These are phyloP conservation scores for Aureobasidium uvarum DNA, from an alignment of 2,329 filamentous ascomycete species.

Conservation along the genomic window DNA sequence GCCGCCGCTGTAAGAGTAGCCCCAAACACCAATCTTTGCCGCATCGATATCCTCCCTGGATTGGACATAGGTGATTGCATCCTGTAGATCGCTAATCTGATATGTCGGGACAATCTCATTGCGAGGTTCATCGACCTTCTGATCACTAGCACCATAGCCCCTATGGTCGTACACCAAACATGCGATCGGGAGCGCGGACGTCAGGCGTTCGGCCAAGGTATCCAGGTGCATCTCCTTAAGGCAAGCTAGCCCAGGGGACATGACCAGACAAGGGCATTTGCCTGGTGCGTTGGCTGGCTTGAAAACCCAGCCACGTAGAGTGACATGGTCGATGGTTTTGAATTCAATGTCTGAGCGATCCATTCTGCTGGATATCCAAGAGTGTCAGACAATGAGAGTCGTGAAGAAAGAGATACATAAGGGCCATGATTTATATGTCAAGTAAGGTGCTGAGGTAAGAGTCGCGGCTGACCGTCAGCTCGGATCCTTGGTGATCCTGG, in stretches of 20 bases:
- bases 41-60: conserved; percentile 36
- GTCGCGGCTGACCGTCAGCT: background rate
- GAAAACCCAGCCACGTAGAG: conserved; percentile 26
- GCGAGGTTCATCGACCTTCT: conserved; percentile 33
- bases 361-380: background rate
- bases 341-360: conserved; percentile 22
- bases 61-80: conserved; percentile 44
- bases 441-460: background rate
- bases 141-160: conserved; percentile 38
- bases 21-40: conserved; percentile 42
- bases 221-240: conserved; percentile 26
- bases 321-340: conserved; percentile 26
- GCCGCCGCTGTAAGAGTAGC: conserved; percentile 42
- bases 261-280: conserved; percentile 24
- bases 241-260: conserved; percentile 15
- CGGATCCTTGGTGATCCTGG: background rate
- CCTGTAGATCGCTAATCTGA: conserved; percentile 40
- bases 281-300: background rate
- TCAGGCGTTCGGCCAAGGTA: conserved; percentile 18
- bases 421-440: background rate
- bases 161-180: conserved; percentile 42
- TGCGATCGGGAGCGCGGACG: conserved; percentile 28
- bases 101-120: conserved; percentile 37
- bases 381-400: background rate
- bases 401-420: background rate